These are phyloP conservation scores for Coemansia asiatica DNA, from an alignment of 192 early-diverging fungal species.

Conservation along the genomic window DNA sequence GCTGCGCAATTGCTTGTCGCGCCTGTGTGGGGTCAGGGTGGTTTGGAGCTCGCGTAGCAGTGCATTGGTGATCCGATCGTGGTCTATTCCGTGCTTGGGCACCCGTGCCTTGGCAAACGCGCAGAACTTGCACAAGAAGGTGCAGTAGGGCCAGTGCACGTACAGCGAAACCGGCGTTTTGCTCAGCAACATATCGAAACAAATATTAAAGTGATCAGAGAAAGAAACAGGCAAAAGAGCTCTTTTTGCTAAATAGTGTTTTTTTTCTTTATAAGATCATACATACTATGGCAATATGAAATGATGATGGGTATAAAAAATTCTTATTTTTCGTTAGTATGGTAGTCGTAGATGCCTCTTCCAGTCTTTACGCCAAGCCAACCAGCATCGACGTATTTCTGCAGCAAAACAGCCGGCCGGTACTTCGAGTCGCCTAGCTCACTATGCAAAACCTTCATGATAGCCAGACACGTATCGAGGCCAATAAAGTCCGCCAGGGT, in stretches of 20 bases:
- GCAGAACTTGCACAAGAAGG: slow-evolving; percentile 58
- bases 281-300: neutral
- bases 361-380: slow-evolving; percentile 92
- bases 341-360: slow-evolving; percentile 86
- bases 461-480: slow-evolving; percentile 95
- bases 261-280: no score
- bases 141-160: slow-evolving; percentile 63
- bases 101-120: slow-evolving; percentile 52
- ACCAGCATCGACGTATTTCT: slow-evolving; percentile 95
- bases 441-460: slow-evolving; percentile 90
- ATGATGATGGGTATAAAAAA: no score
- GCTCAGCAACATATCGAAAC: neutral
- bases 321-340: slow-evolving; percentile 12
- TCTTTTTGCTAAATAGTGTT: no score
- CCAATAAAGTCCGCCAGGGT: slow-evolving; percentile 98
- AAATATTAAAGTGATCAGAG: no score
- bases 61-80: slow-evolving; percentile 24
- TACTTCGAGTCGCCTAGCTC: slow-evolving; percentile 95
- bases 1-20: slow-evolving; percentile 22
- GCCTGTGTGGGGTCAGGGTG: slow-evolving; percentile 17
- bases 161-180: slow-evolving; percentile 51
- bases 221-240: no score
- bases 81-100: slow-evolving; percentile 21
- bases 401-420: slow-evolving; percentile 85
- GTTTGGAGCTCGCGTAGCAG: slow-evolving; percentile 31